Percentiles rank a stretch among this genome's conserved stretches.
Conservation (phyloP, 163 green algal species). For the Prototheca stagnorum region DNA sequence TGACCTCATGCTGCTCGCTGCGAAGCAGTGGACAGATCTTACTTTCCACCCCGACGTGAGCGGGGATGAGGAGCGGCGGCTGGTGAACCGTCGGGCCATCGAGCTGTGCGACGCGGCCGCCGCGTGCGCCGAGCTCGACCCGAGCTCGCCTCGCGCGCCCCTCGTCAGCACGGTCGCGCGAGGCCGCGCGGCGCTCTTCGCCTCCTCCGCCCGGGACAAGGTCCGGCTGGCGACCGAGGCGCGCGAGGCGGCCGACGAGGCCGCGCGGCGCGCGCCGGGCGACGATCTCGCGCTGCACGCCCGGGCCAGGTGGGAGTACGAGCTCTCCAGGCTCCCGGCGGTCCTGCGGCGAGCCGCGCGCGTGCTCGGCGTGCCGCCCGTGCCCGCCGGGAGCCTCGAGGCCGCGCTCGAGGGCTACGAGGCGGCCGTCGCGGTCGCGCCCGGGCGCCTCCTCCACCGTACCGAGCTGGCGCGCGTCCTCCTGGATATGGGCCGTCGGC, state of each 20-base stretch:
- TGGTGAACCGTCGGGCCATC: slow-evolving; percentile 1
- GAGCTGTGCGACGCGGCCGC: slow-evolving; percentile 2
- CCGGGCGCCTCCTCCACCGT: slow-evolving; percentile 40
- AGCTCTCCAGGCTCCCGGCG: slow-evolving; percentile 58
- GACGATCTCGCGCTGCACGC: slow-evolving; percentile 69
- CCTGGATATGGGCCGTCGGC: slow-evolving; percentile 27
- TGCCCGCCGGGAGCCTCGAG: slow-evolving; percentile 34
- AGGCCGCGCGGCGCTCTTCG: slow-evolving; percentile 23
- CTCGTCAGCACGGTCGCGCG: slow-evolving; percentile 12
- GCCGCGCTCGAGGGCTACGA: slow-evolving; percentile 37
- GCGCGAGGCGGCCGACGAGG: slow-evolving; percentile 13
- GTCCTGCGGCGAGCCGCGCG: slow-evolving; percentile 43
- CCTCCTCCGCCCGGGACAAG: slow-evolving; percentile 26
- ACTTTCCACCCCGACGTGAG: slow-evolving; percentile 9
- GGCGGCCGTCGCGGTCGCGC: slow-evolving; percentile 30
- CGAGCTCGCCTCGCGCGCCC: not conserved
- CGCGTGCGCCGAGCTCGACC: not conserved
- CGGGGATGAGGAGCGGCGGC: not conserved
- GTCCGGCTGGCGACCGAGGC: slow-evolving; percentile 26
- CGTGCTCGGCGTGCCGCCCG: slow-evolving; percentile 40
- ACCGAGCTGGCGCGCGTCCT: slow-evolving; percentile 27
- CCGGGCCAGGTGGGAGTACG: slow-evolving; percentile 58
- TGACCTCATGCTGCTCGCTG: slow-evolving; percentile 8
- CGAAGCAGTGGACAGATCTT: slow-evolving; percentile 25
- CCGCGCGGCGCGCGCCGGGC: slow-evolving; percentile 20